Conservation (phyloP, 768 basidiomycete species). For the Lanmaoa rubissima region DNA sequence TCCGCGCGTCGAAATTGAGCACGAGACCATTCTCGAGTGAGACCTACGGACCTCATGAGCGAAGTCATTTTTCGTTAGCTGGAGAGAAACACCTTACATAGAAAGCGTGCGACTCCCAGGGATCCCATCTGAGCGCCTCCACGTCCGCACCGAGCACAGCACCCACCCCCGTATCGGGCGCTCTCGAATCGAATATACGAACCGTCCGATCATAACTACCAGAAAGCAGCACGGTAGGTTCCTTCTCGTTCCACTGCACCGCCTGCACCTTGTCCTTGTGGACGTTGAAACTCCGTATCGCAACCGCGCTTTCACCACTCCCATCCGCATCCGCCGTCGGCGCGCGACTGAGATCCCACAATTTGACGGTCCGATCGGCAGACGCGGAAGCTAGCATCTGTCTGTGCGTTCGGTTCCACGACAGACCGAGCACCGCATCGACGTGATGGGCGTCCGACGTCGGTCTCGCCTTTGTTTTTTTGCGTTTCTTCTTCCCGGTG, state of each 20-base stretch:
- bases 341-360: constrained; percentile 89
- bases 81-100: constrained; percentile 56
- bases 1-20: constrained; percentile 87
- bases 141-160: constrained; percentile 88
- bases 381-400: constrained; percentile 89
- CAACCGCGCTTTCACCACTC: constrained; percentile 42
- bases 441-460: constrained; percentile 75
- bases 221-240: constrained; percentile 87
- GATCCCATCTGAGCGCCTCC: constrained; percentile 94
- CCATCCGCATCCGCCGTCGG: constrained; percentile 49
- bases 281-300: constrained; percentile 80
- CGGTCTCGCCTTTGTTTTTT: constrained; percentile 71
- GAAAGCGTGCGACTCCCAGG: constrained; percentile 85
- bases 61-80: background rate
- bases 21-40: constrained; percentile 94
- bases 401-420: constrained; percentile 90
- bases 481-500: constrained; percentile 97
- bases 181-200: constrained; percentile 88
- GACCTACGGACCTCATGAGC: constrained; percentile 51
- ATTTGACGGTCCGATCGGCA: constrained; percentile 93
- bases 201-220: constrained; percentile 96
- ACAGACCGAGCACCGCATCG: constrained; percentile 88
- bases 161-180: constrained; percentile 80
- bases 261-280: constrained; percentile 96
- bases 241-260: constrained; percentile 90